Conservation (phyloP, 495 filamentous ascomycete genomes). For the Evansstolkia leycettana region DNA sequence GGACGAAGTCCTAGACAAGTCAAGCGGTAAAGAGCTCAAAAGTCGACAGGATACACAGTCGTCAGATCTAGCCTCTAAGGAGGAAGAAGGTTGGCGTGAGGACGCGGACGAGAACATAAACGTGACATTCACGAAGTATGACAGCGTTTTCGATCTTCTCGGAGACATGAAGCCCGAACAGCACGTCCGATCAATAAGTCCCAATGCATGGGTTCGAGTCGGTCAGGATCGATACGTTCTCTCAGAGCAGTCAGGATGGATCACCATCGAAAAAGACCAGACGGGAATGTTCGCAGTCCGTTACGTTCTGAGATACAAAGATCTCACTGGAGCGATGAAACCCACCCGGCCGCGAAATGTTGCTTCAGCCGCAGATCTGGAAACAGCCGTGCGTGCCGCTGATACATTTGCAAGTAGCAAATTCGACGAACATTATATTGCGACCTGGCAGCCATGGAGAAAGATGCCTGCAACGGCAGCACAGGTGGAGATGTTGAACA, state of each 20-base stretch:
- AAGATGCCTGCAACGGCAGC: conserved; percentile 46
- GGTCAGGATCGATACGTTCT: conserved; percentile 53
- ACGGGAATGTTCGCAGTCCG: conserved; percentile 16
- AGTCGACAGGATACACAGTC: conserved; percentile 33
- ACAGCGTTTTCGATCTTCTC: conserved; percentile 76
- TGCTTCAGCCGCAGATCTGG: conserved; percentile 44
- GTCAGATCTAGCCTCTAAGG: conserved; percentile 13
- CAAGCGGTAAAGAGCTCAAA: conserved; percentile 44
- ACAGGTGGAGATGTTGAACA: conserved; percentile 66
- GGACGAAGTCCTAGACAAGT: conserved; percentile 56
- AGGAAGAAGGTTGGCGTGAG: not conserved
- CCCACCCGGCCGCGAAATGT: conserved; percentile 57
- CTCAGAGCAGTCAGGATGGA: conserved; percentile 27
- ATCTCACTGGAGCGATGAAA: conserved; percentile 7
- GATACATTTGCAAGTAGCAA: conserved; percentile 63
- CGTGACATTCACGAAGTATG: conserved; percentile 69
- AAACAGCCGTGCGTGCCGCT: conserved; percentile 64
- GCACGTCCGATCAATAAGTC: conserved; percentile 66
- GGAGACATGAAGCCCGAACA: conserved; percentile 65
- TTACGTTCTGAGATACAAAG: conserved; percentile 22
- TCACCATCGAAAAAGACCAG: conserved; percentile 46
- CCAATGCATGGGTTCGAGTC: conserved; percentile 69
- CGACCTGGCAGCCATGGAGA: conserved; percentile 53
- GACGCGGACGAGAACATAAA: conserved; percentile 15
- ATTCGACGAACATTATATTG: conserved; percentile 49